Base-by-base conservation (phyloP, 1,284 basidiomycete genomes). In the Gomphus bonarii region DNA sequence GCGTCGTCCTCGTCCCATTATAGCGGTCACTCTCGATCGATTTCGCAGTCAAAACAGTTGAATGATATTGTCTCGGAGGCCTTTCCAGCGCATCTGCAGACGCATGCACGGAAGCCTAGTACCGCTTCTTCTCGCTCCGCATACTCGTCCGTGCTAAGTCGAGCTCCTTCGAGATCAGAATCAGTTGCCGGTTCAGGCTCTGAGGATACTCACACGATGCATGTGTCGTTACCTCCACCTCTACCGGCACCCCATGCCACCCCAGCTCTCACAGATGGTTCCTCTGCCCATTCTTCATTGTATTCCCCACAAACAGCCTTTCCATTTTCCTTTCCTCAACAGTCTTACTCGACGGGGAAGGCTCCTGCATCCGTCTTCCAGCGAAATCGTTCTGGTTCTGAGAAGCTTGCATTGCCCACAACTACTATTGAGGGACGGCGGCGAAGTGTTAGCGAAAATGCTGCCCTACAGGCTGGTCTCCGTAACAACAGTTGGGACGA, bases 111-210 rank as follows among this genome's bases (percentile, higher is more conserved):
- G 18, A 42, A 35, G 20, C n/a, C 40, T 25, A 57, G 55, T 25
- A 50, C 30, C 6, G 35, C 55, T 18, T 57, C 55, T 4, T 57
- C 55, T 31, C 55, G 49, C 18, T 57, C 55, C 11, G 49, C 49
- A 16, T 55, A 55, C 44, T 55, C 54, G 36, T 55, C 14, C 10
- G 33, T 47, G n/a, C 25, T 46, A 9, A 50, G 54, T 33, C 53
- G 53, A 11, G 18, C 53, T 8, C 18, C 53, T 44, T 55, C 53
- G 30, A 42, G 53, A 33, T 30, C 54, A 20, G 54, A 50, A 4
- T 42, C 54, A 5, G 25, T 38, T 28, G 22, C 16, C 6, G 54
- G 31, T 11, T 48, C 54, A 22, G 49, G 16, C 16, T 57, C 55
- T 3, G 55, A 57, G 22, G 55, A 57, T 14, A 57, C 55, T 5